A percentile compares a stretch with the other conserved stretches of the same genome.
These are phyloP conservation scores for Curvularia eragrostidis DNA, from an alignment of 2,329 filamentous ascomycete species.

Conservation along the genomic window DNA sequence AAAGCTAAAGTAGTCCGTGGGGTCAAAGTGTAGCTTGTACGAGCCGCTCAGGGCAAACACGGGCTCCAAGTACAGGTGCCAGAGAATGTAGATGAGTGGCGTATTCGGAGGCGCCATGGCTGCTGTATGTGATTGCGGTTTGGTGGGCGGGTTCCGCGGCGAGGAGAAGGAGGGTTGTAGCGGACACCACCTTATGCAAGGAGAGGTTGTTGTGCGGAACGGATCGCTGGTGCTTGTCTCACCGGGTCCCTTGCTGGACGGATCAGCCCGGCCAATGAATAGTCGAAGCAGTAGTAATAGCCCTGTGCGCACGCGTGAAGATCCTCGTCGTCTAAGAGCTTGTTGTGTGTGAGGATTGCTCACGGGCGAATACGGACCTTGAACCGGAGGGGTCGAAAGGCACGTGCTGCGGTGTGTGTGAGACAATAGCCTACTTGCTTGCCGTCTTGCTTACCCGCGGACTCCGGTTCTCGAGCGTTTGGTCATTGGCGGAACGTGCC, in stretches of 20 bases:
- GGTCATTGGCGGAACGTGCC: slow-evolving; percentile 23
- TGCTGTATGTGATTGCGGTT: slow-evolving; percentile 4
- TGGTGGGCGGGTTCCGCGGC: slow-evolving; percentile 2
- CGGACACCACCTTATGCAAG: not conserved
- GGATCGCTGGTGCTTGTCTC: not conserved
- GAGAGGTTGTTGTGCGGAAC: not conserved
- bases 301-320: not conserved
- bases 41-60: slow-evolving; percentile 61
- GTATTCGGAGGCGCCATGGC: slow-evolving; percentile 49
- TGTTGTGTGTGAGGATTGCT: not conserved
- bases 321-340: not conserved
- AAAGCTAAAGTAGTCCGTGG: slow-evolving; percentile 68
- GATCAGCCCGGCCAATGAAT: too few relatives aligned
- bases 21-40: slow-evolving; percentile 58
- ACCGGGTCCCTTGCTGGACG: too few relatives aligned
- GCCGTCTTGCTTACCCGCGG: not conserved
- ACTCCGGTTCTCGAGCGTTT: not conserved
- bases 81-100: slow-evolving; percentile 66
- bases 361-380: too few relatives aligned
- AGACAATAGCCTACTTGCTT: not conserved
- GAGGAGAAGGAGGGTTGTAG: too few relatives aligned
- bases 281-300: not conserved
- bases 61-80: slow-evolving; percentile 77
- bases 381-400: not conserved
- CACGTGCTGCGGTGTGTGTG: not conserved